Conservation (phyloP, 495 filamentous ascomycete genomes). For the Neurospora cerealis region DNA sequence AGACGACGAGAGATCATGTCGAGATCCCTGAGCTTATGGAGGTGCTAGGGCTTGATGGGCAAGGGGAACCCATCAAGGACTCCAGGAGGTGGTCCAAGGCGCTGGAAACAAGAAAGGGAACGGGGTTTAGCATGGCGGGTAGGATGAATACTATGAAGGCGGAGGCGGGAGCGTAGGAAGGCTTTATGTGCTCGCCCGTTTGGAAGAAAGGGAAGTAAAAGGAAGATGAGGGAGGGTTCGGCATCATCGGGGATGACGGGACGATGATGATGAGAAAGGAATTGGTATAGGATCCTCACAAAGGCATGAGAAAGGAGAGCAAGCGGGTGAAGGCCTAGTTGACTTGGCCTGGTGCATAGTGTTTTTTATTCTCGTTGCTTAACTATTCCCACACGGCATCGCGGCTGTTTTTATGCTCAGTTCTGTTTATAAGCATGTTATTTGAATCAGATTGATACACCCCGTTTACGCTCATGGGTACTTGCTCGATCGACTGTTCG, state of each 20-base stretch:
- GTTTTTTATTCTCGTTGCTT: background rate
- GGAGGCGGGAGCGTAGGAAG: background rate
- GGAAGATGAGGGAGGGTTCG: background rate
- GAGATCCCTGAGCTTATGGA: constrained; percentile 55
- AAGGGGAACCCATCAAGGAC: constrained; percentile 26
- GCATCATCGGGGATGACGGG: background rate
- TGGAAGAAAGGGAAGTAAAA: background rate
- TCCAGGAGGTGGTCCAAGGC: constrained; percentile 34
- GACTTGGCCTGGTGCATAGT: background rate
- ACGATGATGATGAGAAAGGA: background rate
- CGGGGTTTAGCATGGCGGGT: constrained; percentile 31
- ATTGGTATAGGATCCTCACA: background rate
- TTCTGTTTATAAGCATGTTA: background rate
- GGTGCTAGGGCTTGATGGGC: constrained; percentile 49
- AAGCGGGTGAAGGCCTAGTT: background rate
- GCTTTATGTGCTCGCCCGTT: background rate
- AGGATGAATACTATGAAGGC: constrained; percentile 28
- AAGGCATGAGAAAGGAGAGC: background rate
- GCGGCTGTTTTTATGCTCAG: background rate
- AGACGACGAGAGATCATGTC: constrained; percentile 65
- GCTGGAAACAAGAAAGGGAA: constrained; percentile 34
- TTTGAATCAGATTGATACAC: background rate
- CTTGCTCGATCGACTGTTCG: background rate
- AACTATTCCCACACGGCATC: background rate
- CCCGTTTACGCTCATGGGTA: background rate